Conservation (phyloP, 2,329 filamentous ascomycete species). For the Fusarium denticulatum region DNA sequence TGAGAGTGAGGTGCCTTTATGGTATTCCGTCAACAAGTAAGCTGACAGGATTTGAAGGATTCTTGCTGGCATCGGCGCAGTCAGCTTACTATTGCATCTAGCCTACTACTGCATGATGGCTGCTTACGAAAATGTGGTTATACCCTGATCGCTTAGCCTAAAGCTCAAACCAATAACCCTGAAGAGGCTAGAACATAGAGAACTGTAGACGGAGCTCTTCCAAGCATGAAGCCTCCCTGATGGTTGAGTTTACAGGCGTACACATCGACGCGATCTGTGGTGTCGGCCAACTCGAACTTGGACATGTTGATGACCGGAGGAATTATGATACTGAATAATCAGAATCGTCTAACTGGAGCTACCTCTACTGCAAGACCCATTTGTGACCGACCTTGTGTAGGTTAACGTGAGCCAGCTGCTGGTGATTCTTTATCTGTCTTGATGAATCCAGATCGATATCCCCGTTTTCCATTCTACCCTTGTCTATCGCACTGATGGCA, state of each 20-base stretch:
- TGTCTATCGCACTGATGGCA: neutral
- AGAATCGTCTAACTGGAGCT: neutral
- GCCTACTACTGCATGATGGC: neutral
- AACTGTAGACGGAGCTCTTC: neutral
- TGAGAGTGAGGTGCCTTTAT: neutral
- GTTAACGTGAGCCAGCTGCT: neutral
- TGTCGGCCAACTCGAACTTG: neutral
- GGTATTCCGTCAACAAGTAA: neutral
- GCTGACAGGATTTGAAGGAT: neutral
- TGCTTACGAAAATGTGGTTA: neutral
- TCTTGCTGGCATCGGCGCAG: neutral
- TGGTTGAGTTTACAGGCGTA: neutral
- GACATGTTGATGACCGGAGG: neutral
- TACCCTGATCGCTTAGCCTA: neutral
- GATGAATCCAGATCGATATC: neutral
- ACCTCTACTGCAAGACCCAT: neutral
- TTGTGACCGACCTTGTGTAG: neutral
- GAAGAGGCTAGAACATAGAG: neutral
- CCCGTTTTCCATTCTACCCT: neutral
- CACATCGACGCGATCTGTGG: accelerated
- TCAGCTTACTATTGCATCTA: neutral
- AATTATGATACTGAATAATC: neutral
- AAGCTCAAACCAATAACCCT: accelerated
- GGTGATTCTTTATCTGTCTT: neutral
- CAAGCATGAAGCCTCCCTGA: accelerated